Base-by-base conservation (phyloP, 2,329 filamentous ascomycete species). In the Graphilbum fragrans region DNA sequence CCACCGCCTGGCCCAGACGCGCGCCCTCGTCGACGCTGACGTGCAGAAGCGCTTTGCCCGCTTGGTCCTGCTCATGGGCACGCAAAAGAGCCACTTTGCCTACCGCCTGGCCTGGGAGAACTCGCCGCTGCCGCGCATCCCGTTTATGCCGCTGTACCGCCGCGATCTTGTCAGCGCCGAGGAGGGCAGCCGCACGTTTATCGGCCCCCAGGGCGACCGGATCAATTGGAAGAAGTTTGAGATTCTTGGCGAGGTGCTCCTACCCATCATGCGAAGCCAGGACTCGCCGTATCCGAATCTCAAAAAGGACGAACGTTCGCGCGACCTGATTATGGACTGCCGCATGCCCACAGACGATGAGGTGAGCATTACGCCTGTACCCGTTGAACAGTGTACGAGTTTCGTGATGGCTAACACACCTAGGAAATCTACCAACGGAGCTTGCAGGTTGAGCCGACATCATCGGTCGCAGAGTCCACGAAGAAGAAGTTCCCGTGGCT, bases 151-250 rank as follows among this genome's bases (percentile, higher is more conserved):
- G 2, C 70, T 96, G 22, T 86, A 94, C 55, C 77, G 86, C 35
- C 76, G 88, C 48, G 92, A 98, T 61, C 70, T 98, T 20, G 86
- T 94, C 2, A 86, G 84, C 12, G 90, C 92, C 1, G 86, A 94
- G 55, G 85, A 94, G 60, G 92, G 90, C 27, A 95, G 92, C 59
- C 77, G 77, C 53, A 96, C 92, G 0, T 90, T 94, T 57, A 67
- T 96, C 2, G 86, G 83, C 8, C 70, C 74, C 2, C 71, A 77
- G 45, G 76, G 70, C 48, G 76, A 86, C 47, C 71, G 85, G 39
- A 85, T 98, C 57, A 96, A 96, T 58, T 98, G 92, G 92, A 87
- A 82, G 61, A 98, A 98, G 58, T 98, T 96, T 53, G 90, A 96
- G 60, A 82, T 98, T 25, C 79, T 96, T 61, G 88, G 88, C 7